phyloP scores from a whole-genome alignment of 2,329 filamentous ascomycete genomes.

The Talaromyces verruculosus region DNA sequence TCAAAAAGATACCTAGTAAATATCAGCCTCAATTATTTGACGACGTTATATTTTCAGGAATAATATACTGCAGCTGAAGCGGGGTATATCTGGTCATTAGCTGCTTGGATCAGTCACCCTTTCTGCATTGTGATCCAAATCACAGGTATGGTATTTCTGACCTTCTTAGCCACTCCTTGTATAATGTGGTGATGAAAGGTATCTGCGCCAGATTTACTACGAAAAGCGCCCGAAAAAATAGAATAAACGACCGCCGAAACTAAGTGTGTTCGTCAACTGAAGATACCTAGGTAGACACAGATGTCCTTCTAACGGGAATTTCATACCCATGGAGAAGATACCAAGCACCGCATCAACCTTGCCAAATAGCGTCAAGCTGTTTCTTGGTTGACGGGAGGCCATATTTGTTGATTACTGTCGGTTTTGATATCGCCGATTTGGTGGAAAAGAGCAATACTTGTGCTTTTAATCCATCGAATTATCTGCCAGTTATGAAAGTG shows the following conservation, averaged over 20 bases:
- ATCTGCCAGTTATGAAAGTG: background rate
- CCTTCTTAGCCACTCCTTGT: background rate
- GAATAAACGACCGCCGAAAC: background rate
- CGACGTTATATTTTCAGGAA: background rate
- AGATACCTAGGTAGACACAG: background rate
- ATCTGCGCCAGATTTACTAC: background rate
- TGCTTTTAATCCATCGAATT: background rate
- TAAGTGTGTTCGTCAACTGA: background rate
- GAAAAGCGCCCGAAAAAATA: slow-evolving; percentile 7
- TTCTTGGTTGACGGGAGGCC: background rate
- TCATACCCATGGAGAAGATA: background rate
- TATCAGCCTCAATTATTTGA: background rate
- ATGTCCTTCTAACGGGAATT: background rate
- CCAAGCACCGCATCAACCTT: background rate
- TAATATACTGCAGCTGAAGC: background rate
- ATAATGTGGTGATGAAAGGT: background rate
- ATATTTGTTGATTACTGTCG: background rate
- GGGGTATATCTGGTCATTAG: background rate
- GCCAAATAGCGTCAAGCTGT: background rate
- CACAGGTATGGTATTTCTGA: background rate
- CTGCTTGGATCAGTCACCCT: background rate
- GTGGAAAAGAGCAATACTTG: background rate
- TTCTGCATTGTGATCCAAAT: background rate
- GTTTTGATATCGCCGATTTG: background rate
- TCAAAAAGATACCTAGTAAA: background rate